Evolutionary conservation across 1,284 basidiomycete genomes (phyloP).

Genomic region (Pholiota adiposa): DNA sequence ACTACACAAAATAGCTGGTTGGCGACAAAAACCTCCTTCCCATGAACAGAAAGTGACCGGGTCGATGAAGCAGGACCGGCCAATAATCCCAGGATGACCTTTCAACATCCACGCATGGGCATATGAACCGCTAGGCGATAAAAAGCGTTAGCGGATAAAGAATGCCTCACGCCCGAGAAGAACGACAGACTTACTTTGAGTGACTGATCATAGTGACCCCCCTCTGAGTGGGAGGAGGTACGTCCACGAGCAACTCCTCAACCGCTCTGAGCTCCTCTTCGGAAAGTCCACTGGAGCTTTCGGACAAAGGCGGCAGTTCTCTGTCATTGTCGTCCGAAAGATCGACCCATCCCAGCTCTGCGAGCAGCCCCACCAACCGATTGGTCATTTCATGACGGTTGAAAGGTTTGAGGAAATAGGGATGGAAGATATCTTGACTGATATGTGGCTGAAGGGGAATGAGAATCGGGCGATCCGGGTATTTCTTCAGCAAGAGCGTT

Average conservation of each 20-base stretch:
- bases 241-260: constrained; percentile 20
- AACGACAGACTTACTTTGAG: constrained; percentile 72
- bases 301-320: background rate
- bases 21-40: no score
- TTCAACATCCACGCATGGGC: constrained; percentile 8
- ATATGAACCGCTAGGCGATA: constrained; percentile 62
- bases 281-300: no score
- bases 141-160: constrained; percentile 2
- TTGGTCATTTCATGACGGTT: constrained; percentile 59
- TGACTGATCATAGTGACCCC: constrained; percentile 87
- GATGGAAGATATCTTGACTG: constrained; percentile 83
- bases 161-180: background rate
- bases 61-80: constrained; percentile 81
- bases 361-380: constrained; percentile 61
- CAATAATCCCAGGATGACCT: constrained; percentile 28
- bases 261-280: constrained; percentile 19
- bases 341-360: constrained; percentile 67
- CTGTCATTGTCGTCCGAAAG: constrained; percentile 14
- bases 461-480: constrained; percentile 76
- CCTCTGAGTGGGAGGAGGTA: constrained; percentile 28
- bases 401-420: constrained; percentile 72
- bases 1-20: no score
- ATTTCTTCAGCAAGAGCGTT: constrained; percentile 49
- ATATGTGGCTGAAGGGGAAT: constrained; percentile 85
- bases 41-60: no score